Percentiles rank a stretch among this genome's conserved stretches.
Conservation (phyloP, 164 flowering plant species). For the Berberis vulgaris region DNA sequence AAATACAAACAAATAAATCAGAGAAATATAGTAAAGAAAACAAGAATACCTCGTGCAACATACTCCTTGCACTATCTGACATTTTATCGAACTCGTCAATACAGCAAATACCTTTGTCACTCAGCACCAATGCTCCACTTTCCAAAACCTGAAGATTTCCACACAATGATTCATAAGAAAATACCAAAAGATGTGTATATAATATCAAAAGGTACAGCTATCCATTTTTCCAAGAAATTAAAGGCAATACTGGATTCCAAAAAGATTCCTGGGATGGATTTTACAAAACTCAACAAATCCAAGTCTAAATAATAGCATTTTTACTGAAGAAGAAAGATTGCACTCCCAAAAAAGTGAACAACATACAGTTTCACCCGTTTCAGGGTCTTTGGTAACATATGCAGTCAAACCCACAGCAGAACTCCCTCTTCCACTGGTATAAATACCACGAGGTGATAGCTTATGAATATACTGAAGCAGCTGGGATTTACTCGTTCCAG, state of each 20-base stretch:
- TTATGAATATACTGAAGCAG: conserved; percentile 95
- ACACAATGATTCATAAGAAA: not conserved
- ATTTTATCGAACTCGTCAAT: conserved; percentile 98
- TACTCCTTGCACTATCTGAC: conserved; percentile 97
- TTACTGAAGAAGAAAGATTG: too few species aligned
- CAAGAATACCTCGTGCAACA: conserved; percentile 78
- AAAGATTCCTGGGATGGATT: too few species aligned
- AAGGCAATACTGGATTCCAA: too few species aligned
- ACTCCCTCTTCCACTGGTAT: conserved; percentile 99
- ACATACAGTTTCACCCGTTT: conserved; percentile 96
- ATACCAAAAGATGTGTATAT: not conserved
- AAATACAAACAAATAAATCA: not conserved
- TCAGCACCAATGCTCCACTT: conserved; percentile 94
- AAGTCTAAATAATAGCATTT: too few species aligned
- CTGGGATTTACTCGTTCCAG: conserved; percentile 99
- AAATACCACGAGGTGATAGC: conserved; percentile 95
- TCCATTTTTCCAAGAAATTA: too few species aligned
- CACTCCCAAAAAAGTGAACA: not conserved
- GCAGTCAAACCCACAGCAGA: conserved; percentile 99
- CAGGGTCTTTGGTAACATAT: conserved; percentile 91
- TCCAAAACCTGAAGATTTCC: conserved; percentile 62
- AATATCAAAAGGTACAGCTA: too few species aligned
- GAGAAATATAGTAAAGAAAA: not conserved
- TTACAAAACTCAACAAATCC: too few species aligned
- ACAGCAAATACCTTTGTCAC: conserved; percentile 96